Evolutionary conservation across 768 basidiomycete species (phyloP), one percentile per base, ranked within the genome.

Genomic region (Lanmaoa rubissima): DNA sequence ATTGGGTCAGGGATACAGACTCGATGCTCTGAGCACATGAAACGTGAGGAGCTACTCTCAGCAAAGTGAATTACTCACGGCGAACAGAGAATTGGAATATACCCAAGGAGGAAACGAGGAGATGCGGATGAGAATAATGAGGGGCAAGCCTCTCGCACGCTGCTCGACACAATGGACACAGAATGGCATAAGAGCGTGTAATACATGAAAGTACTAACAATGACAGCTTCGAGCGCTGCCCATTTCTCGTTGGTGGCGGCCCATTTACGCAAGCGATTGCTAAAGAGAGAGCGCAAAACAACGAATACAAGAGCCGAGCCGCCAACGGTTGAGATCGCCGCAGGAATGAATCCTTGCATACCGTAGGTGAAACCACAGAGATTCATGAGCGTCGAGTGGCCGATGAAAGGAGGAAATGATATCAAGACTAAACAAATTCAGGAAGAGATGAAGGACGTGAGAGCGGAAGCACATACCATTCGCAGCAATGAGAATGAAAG

Each of bases 21-120:
- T 84, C 79, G 53, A 94, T 90, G 34, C 87, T 88, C 82, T 90
- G 54, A 39, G 53, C 53, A 36, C 51, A 13, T 43, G 52, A n/a
- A 36, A n/a, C 12, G 40, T 64, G 44, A 63, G 48, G 14, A 38
- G 53, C 11, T 43, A 56, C 10, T 53, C 51, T 36, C 36, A 47
- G 36, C 16, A 36, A 53, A 26, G 10, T 26, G 14, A 47, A 49
- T 58, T 36, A 76, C 86, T 73, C 61, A 88, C 88, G 24, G 89
- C 85, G 64, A 91, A 91, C 19, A 94, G 75, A 0, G 85, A 76
- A 57, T 92, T 93, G n/a, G 86, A 84, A 65, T 92, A 94, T 0
- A 88, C 87, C 88, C 90, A 93, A 3, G 92, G 90, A 45, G 90
- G 91, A 69, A 94, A 83, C 5, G 92, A 86, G 4, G 89, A 92